Conservation (phyloP, 495 filamentous ascomycete species). For the Neurospora pannonica region DNA sequence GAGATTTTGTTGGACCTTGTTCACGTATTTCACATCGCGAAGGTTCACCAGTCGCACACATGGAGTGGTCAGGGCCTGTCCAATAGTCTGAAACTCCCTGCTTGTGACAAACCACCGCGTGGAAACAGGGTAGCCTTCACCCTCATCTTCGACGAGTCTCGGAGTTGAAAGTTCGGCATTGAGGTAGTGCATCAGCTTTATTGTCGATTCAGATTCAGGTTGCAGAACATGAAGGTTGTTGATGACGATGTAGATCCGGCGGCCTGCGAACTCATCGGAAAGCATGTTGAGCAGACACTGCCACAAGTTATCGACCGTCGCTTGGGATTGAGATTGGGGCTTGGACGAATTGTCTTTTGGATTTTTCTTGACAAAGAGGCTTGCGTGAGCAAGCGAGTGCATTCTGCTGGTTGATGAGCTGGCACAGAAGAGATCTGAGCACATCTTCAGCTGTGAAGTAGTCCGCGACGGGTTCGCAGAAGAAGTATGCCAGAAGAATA, state of each 20-base stretch:
- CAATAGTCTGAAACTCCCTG: conserved; percentile 15
- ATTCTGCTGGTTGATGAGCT: conserved; percentile 26
- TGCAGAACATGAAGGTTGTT: conserved; percentile 23
- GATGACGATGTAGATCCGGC: conserved; percentile 25
- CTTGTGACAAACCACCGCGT: conserved; percentile 27
- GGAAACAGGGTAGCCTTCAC: conserved; percentile 9
- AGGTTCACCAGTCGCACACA: conserved; percentile 6
- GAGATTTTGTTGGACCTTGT: neutral
- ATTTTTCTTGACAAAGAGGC: conserved; percentile 21
- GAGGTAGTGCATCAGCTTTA: conserved; percentile 23
- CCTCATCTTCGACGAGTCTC: conserved; percentile 5
- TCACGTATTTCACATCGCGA: neutral
- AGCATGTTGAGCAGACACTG: conserved; percentile 27
- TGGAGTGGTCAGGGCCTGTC: neutral
- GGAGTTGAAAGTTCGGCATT: neutral
- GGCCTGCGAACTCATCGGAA: conserved; percentile 22
- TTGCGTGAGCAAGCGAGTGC: conserved; percentile 25
- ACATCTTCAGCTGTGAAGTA: conserved; percentile 28
- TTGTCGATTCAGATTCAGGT: conserved; percentile 27
- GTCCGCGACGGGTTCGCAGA: conserved; percentile 22
- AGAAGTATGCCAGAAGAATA: conserved; percentile 27
- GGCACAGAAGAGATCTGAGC: conserved; percentile 26
- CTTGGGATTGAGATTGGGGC: conserved; percentile 2
- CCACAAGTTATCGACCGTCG: conserved; percentile 28
- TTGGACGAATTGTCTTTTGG: conserved; percentile 5